phyloP scores from a whole-genome alignment of 208 protist genomes.

The Crithidia fasciculata region DNA sequence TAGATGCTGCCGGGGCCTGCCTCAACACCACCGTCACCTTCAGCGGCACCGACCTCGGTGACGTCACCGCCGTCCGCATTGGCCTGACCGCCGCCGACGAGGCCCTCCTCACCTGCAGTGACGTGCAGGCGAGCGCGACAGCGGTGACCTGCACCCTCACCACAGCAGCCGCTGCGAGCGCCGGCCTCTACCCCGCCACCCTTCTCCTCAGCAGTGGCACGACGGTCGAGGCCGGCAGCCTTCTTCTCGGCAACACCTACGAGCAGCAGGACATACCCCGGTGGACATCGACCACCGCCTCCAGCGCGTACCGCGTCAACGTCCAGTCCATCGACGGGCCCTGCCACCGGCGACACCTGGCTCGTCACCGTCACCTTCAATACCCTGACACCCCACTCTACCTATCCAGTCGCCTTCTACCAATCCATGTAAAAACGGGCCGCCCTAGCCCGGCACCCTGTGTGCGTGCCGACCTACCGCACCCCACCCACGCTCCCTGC shows the following conservation, averaged over 20 bases:
- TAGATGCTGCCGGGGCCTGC: background rate
- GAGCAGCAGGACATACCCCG: background rate
- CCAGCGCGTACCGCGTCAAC: slow-evolving; percentile 16
- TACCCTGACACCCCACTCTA: slow-evolving; percentile 36
- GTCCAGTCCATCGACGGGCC: slow-evolving; percentile 29
- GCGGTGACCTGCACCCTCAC: slow-evolving; percentile 25
- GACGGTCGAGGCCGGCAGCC: slow-evolving; percentile 19
- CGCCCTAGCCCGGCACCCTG: slow-evolving; percentile 8
- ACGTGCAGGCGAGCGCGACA: background rate
- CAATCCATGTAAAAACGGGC: slow-evolving; percentile 18
- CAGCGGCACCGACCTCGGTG: slow-evolving; percentile 7
- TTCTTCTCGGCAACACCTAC: slow-evolving; percentile 9
- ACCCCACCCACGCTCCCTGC: slow-evolving; percentile 35
- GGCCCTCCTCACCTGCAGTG: slow-evolving; percentile 3
- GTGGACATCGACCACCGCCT: slow-evolving; percentile 11
- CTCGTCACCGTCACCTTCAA: slow-evolving; percentile 37
- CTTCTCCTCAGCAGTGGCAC: slow-evolving; percentile 11
- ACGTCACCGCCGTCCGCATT: slow-evolving; percentile 14
- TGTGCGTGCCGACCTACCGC: slow-evolving; percentile 7
- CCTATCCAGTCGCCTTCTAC: slow-evolving; percentile 53
- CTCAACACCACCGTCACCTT: slow-evolving; percentile 19
- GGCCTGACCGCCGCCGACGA: slow-evolving; percentile 7
- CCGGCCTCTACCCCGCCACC: slow-evolving; percentile 27
- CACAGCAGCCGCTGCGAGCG: background rate
- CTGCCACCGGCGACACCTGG: slow-evolving; percentile 37